Evolutionary conservation across 345 rosid genomes (phyloP), one percentile per base, ranked within the genome.

Genomic region (Gossypium ekmanianum): DNA sequence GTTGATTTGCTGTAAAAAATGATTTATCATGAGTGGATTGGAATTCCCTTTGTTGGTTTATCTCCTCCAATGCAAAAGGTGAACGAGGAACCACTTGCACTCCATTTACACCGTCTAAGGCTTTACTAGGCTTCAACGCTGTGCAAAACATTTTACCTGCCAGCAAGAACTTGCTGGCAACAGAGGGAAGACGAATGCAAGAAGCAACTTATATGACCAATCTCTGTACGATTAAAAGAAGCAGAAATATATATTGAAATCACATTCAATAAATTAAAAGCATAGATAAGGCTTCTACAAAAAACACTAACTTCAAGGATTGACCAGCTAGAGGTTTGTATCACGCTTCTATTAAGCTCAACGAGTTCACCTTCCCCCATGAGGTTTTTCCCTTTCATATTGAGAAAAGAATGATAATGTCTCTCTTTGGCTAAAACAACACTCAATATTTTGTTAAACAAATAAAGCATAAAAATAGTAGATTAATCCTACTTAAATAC

Each of bases 81-180:
- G 92, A 86, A 74, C 86, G 94, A 76, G 93, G 88, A 39, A 83
- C 77, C 22, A 92, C 88, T 74, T 84, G 97, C 58, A 95, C 84
- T 29, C 98, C 96, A 76, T 85, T 94, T 57, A 93, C 83, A 80
- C 92, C 86, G 71, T 91, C 91, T 24, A 95, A 84, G 85, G 89
- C 85, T 68, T 79, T 91, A 72, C 89, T 85, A 20, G 87, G 24
- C 64, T 79, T 78, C 39, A 75, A 75, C 75, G 76, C 76, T 63
- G 2, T 17, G 56, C 76, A 34, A 71, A 62, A 48, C 45, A 26
- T 62, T 76, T 48, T 70, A 7, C 63, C 73, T 68, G 79, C 93
- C 92, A 88, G 85, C 89, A 80, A 80, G 65, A 11, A 1, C 7
- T 59, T 27, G 44, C 65, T 34, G 65, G 65, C 65, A 61, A 61